These are phyloP conservation scores for Nitzschia sp. DNA, from an alignment of 108 stramenopile genomes.

Conservation along the genomic window DNA sequence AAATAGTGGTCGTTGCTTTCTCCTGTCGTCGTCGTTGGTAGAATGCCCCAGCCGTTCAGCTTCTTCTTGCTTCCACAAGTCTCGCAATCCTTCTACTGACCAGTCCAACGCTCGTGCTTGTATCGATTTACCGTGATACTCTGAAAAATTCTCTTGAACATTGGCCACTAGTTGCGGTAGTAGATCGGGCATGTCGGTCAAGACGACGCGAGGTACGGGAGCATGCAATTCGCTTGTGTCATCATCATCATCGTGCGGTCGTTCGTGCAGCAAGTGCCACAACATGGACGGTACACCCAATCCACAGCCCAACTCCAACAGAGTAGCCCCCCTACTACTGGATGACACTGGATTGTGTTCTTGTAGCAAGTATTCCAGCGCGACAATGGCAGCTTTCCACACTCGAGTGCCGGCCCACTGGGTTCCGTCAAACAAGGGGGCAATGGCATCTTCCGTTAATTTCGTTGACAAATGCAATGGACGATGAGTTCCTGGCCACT, in stretches of 20 bases:
- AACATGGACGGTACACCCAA: constrained; percentile 87
- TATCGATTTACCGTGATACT: constrained; percentile 25
- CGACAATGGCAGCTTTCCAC: constrained; percentile 79
- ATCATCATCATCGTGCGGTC: background rate
- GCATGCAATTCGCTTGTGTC: constrained; percentile 16
- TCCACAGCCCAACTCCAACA: constrained; percentile 85
- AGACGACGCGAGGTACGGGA: constrained; percentile 36
- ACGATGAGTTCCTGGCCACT: constrained; percentile 17
- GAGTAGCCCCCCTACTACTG: constrained; percentile 10
- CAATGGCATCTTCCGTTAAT: constrained; percentile 60
- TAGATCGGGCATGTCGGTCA: constrained; percentile 75
- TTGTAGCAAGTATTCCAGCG: constrained; percentile 57
- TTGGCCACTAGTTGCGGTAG: constrained; percentile 66
- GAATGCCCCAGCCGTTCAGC: background rate
- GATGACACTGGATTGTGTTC: background rate
- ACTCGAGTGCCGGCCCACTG: constrained; percentile 87
- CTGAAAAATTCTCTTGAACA: constrained; percentile 46
- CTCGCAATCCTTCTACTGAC: constrained; percentile 43
- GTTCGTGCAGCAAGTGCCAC: constrained; percentile 37
- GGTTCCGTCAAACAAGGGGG: constrained; percentile 84
- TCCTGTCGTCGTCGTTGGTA: constrained; percentile 4
- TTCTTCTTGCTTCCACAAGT: constrained; percentile 14
- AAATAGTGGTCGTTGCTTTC: constrained; percentile 33
- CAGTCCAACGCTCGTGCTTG: constrained; percentile 35
- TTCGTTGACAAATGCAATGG: constrained; percentile 59